Percentiles rank a stretch among this genome's conserved stretches.
Conservation (phyloP, 1,284 basidiomycete species). For the Serendipita sp. region DNA sequence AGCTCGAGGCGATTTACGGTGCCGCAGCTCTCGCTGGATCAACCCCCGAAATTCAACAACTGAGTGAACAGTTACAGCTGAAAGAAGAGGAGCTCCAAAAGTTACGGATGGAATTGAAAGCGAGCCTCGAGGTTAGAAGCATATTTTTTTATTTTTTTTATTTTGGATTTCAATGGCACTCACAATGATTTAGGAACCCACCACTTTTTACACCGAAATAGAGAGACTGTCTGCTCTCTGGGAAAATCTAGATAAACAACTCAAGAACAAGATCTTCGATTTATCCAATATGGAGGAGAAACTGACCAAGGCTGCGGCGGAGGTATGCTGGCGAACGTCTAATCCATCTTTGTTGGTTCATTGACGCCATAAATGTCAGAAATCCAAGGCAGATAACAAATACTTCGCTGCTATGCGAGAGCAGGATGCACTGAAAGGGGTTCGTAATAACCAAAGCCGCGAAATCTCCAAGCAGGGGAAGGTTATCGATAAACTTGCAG, state of each 20-base stretch:
- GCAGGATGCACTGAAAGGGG: constrained; percentile 70
- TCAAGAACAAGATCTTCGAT: constrained; percentile 76
- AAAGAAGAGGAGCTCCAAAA: constrained; percentile 50
- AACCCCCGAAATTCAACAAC: constrained; percentile 32
- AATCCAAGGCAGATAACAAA: constrained; percentile 91
- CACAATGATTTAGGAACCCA: constrained; percentile 38
- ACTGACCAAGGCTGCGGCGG: constrained; percentile 43
- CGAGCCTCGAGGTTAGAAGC: constrained; percentile 35
- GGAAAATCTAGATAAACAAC: constrained; percentile 73
- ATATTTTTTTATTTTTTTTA: constrained; percentile 4
- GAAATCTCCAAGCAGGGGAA: constrained; percentile 68
- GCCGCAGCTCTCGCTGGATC: constrained; percentile 29
- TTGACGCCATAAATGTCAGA: constrained; percentile 26
- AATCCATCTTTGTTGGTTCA: constrained; percentile 1
- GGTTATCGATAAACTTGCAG: constrained; percentile 55
- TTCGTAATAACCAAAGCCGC: constrained; percentile 53
- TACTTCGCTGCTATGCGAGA: constrained; percentile 84
- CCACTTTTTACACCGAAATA: constrained; percentile 72
- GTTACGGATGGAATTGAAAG: constrained; percentile 39
- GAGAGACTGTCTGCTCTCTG: constrained; percentile 79
- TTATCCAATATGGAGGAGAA: constrained; percentile 66
- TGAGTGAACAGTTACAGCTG: constrained; percentile 41
- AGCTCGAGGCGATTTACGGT: constrained; percentile 52
- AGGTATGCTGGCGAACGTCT: constrained; percentile 32
- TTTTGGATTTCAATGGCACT: neutral